phyloP scores from a whole-genome alignment of 106 monocot species.

The Dendrobium catenatum region DNA sequence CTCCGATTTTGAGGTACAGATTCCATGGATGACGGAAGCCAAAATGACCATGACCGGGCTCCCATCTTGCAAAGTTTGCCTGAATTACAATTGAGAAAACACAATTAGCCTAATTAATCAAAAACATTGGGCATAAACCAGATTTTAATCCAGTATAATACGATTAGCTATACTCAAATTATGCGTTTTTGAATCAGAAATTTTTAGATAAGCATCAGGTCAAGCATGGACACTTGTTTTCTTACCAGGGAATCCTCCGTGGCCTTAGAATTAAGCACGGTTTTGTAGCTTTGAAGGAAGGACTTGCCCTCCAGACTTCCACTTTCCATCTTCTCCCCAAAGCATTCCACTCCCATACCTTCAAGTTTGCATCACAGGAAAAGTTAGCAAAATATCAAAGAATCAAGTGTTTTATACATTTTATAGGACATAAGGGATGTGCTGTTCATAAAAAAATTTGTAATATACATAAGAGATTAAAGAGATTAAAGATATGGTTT shows the following conservation, averaged over 20 bases:
- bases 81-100: conserved; percentile 8
- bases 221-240: neutral
- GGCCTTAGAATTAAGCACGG: conserved; percentile 63
- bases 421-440: neutral
- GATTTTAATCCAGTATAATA: no score
- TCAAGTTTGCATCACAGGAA: conserved; percentile 3
- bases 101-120: neutral
- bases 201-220: no score
- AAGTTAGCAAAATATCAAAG: neutral
- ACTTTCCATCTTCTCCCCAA: conserved; percentile 11
- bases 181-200: no score
- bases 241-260: conserved; percentile 47
- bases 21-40: conserved; percentile 52
- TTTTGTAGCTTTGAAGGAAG: conserved; percentile 33
- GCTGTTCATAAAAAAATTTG: neutral
- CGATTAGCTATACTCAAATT: no score
- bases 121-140: neutral
- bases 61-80: conserved; percentile 70
- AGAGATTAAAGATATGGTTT: no score
- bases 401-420: neutral
- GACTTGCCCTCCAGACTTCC: conserved; percentile 22
- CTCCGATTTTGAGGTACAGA: conserved; percentile 55
- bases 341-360: conserved; percentile 39
- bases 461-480: no score
- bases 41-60: conserved; percentile 53